These are phyloP conservation scores for Straminergon stramineum DNA, from an alignment of 225 moss, liverwort and hornwort species.

Conservation along the genomic window DNA sequence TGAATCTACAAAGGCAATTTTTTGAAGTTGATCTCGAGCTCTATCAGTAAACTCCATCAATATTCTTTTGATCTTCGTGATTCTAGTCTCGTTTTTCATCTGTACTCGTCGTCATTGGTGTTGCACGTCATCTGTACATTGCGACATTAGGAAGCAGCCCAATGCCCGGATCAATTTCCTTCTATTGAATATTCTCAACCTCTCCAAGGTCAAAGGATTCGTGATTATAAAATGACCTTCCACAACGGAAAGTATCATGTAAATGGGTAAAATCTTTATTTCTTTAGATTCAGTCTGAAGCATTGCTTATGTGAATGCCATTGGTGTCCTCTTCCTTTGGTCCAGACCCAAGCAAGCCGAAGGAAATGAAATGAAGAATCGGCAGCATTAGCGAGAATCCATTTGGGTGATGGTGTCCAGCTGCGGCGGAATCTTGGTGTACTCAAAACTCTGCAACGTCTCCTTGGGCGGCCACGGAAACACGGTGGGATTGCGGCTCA, in stretches of 20 bases:
- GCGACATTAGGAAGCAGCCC: rapidly evolving
- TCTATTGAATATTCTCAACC: not conserved
- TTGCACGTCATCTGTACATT: not conserved
- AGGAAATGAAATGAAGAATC: not conserved
- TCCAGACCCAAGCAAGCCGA: too few species aligned
- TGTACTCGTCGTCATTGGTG: not conserved
- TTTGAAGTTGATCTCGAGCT: rapidly evolving
- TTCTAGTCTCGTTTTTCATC: not conserved
- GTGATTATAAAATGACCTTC: not conserved
- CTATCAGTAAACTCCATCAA: rapidly evolving
- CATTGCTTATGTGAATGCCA: too few species aligned
- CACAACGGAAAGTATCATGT: not conserved
- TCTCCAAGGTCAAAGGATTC: not conserved
- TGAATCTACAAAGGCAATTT: not conserved
- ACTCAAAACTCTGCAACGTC: not conserved
- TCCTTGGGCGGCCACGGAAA: not conserved
- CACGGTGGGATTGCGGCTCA: not conserved
- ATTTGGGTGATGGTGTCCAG: constrained; percentile 5
- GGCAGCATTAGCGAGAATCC: not conserved
- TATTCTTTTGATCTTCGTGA: rapidly evolving
- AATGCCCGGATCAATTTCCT: not conserved
- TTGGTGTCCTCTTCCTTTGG: not conserved
- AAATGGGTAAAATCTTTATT: not conserved
- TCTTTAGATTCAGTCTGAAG: not conserved
- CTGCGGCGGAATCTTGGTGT: not conserved